phyloP scores from a whole-genome alignment of 495 filamentous ascomycete genomes.

The Chaetomium fimeti region DNA sequence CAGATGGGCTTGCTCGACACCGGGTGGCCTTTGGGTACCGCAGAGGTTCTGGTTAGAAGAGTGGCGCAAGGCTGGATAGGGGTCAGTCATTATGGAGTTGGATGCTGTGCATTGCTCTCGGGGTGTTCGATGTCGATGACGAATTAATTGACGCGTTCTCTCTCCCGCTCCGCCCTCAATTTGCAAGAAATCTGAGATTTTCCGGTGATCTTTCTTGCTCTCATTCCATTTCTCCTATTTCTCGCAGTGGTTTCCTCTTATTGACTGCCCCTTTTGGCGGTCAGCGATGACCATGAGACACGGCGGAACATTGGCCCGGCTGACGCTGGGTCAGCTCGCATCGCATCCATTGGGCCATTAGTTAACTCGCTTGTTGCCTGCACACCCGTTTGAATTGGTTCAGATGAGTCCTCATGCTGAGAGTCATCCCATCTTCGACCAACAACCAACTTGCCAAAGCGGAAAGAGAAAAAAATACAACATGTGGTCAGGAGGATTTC shows the following conservation, averaged over 20 bases:
- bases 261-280: not conserved
- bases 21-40: not conserved
- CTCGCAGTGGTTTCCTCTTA: not conserved
- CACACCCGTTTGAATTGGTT: too few species aligned
- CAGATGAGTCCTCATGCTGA: too few species aligned
- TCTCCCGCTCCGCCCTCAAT: not conserved
- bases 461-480: not conserved
- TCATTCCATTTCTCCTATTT: not conserved
- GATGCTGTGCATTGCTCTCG: not conserved
- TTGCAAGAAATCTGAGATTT: too few species aligned
- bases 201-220: not conserved
- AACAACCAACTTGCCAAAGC: not conserved
- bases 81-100: not conserved
- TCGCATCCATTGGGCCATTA: not conserved
- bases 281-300: not conserved
- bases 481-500: not conserved
- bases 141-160: not conserved
- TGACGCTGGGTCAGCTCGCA: not conserved
- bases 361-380: not conserved
- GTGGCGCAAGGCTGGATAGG: not conserved
- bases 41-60: not conserved
- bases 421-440: not conserved
- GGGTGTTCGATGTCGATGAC: not conserved
- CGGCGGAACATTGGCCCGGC: slow-evolving; percentile 1
- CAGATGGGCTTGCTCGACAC: not conserved